A percentile compares a stretch with the other conserved stretches of the same genome.
Conservation (phyloP, 169 alveolate genomes). For the Perkinsus marinus region DNA sequence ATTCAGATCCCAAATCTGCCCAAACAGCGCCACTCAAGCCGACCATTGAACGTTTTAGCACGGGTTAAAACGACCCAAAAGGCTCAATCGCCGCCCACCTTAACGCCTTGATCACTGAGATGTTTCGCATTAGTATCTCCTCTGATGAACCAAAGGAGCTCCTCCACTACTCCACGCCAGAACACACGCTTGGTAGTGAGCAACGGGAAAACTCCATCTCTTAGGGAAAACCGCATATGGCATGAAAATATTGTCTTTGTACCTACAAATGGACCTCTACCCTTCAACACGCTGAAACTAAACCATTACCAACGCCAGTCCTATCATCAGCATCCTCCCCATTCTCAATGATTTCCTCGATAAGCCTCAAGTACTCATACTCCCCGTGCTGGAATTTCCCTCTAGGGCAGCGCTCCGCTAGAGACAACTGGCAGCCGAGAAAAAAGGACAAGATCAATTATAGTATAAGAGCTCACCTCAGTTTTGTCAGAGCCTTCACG, state of each 20-base stretch:
- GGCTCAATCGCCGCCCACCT: conserved; percentile 20
- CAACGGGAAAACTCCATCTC: conserved; percentile 74
- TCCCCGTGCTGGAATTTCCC: conserved; percentile 69
- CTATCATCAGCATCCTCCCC: conserved; percentile 79
- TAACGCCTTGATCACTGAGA: conserved; percentile 73
- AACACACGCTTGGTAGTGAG: conserved; percentile 88
- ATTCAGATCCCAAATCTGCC: conserved; percentile 89
- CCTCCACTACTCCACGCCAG: conserved; percentile 74
- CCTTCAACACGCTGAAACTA: background rate
- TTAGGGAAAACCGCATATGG: conserved; percentile 80
- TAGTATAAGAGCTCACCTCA: background rate
- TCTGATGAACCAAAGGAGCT: conserved; percentile 81
- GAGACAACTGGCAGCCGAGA: background rate
- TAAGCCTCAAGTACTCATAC: conserved; percentile 75
- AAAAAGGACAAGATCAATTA: background rate
- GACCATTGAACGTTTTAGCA: too few species aligned
- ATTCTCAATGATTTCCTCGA: conserved; percentile 68
- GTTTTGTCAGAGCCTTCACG: background rate
- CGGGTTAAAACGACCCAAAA: too few species aligned
- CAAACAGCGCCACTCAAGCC: too few species aligned
- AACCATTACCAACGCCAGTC: conserved; percentile 38
- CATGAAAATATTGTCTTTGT: conserved; percentile 78
- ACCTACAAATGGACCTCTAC: conserved; percentile 32
- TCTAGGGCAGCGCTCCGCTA: conserved; percentile 22
- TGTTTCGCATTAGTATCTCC: conserved; percentile 89